Evolutionary conservation across 176 grass and related monocot species (phyloP).

Genomic region (Paspalum vaginatum): DNA sequence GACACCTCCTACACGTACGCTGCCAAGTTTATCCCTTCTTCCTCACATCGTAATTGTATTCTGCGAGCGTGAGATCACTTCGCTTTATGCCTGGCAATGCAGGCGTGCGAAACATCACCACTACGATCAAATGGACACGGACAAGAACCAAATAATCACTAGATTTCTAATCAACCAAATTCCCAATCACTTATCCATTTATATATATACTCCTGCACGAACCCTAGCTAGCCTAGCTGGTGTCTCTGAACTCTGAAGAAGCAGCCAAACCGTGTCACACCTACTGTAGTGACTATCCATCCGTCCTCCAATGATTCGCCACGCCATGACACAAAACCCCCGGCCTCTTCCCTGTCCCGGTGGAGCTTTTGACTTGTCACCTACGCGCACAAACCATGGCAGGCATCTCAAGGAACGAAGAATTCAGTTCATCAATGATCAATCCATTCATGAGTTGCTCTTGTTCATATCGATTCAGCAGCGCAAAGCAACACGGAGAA

Average conservation of each 20-base stretch:
- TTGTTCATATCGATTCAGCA: constrained; percentile 14
- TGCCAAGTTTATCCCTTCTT: constrained; percentile 2
- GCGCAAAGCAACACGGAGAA: constrained; percentile 35
- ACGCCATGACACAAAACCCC: constrained; percentile 26
- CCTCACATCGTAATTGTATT: not conserved
- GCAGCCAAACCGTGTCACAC: constrained; percentile 40
- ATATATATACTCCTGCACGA: constrained; percentile 6
- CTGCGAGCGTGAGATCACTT: constrained; percentile 2
- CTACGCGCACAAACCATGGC: constrained; percentile 48
- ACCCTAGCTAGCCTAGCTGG: constrained; percentile 37
- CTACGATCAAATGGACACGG: not conserved
- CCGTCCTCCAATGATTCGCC: constrained; percentile 35
- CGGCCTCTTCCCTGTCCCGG: constrained; percentile 33
- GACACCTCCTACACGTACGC: not conserved
- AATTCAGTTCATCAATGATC: not conserved
- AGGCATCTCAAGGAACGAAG: constrained; percentile 23
- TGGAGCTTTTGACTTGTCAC: constrained; percentile 54
- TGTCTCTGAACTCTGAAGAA: constrained; percentile 37
- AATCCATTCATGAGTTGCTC: not conserved
- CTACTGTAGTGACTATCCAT: constrained; percentile 9
- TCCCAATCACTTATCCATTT: constrained; percentile 6
- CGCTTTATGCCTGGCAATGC: constrained; percentile 26
- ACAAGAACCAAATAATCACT: not conserved
- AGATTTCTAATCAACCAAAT: constrained; percentile 25
- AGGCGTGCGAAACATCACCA: not conserved